phyloP scores from a whole-genome alignment of 805 yeast species.

The Schwanniomyces occidentalis region DNA sequence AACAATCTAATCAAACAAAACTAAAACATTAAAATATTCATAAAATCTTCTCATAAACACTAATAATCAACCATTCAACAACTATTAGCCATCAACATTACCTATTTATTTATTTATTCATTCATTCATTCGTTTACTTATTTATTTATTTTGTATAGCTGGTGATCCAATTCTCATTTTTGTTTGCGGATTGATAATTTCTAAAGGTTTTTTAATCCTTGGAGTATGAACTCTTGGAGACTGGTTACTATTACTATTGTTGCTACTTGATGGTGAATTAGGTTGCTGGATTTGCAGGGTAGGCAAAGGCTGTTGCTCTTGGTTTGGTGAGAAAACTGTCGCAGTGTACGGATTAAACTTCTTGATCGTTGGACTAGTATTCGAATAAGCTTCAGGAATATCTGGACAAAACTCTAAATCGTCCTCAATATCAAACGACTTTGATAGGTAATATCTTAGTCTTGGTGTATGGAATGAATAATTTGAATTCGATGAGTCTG shows the following conservation, averaged over 20 bases:
- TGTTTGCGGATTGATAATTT: slow-evolving; percentile 63
- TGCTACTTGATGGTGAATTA: slow-evolving; percentile 7
- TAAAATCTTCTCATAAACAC: no score
- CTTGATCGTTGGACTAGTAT: slow-evolving; percentile 35
- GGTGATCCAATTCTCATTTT: slow-evolving; percentile 58
- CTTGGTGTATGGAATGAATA: slow-evolving; percentile 48
- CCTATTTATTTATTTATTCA: no score
- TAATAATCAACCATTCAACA: no score
- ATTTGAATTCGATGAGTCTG: slow-evolving; percentile 21
- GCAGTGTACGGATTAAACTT: slow-evolving; percentile 72
- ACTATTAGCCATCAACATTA: no score
- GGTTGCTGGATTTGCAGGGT: slow-evolving; percentile 9
- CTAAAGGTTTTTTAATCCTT: slow-evolving; percentile 57
- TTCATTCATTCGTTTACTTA: no score
- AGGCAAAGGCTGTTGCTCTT: slow-evolving; percentile 20
- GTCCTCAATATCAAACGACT: slow-evolving; percentile 62
- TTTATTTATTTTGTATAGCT: slow-evolving; percentile 20
- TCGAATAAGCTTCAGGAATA: slow-evolving; percentile 36
- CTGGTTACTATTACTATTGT: slow-evolving; percentile 1
- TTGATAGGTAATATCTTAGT: slow-evolving; percentile 56
- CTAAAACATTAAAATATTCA: no score
- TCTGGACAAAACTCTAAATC: slow-evolving; percentile 68
- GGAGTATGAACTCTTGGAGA: slow-evolving; percentile 56
- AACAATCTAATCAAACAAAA: no score
- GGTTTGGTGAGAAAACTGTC: slow-evolving; percentile 54